These are phyloP conservation scores for Penicillium arizonense DNA, from an alignment of 495 filamentous ascomycete genomes.

Conservation along the genomic window DNA sequence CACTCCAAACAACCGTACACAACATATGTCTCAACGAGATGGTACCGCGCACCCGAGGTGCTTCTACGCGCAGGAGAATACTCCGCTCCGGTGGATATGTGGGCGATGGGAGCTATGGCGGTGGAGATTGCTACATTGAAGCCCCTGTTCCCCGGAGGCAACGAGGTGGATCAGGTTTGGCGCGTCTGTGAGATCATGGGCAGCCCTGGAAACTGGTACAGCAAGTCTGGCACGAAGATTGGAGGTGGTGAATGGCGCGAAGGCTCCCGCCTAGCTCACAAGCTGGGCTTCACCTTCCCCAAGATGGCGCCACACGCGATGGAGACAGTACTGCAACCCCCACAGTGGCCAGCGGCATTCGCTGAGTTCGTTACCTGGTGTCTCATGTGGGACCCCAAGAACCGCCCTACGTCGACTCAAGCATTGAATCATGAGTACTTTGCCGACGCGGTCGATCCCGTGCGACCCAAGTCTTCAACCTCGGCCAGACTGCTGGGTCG, in stretches of 20 bases:
- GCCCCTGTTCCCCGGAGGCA: constrained; percentile 94
- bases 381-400: constrained; percentile 98
- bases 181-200: constrained; percentile 99
- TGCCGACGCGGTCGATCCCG: constrained; percentile 87
- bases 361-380: constrained; percentile 97
- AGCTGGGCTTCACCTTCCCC: constrained; percentile 97
- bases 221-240: constrained; percentile 78
- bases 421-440: constrained; percentile 95
- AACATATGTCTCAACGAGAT: constrained; percentile 96
- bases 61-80: constrained; percentile 94
- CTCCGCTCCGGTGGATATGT: constrained; percentile 97
- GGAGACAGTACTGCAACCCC: constrained; percentile 86
- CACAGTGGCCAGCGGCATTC: constrained; percentile 88
- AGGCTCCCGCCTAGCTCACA: constrained; percentile 85
- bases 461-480: constrained; percentile 87
- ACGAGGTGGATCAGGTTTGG: constrained; percentile 99
- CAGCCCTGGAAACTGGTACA: constrained; percentile 97
- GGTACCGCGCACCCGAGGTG: constrained; percentile 98
- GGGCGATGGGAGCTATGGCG: constrained; percentile 98
- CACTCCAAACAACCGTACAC: constrained; percentile 96
- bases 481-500: constrained; percentile 73
- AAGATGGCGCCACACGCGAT: constrained; percentile 99
- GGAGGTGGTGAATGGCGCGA: constrained; percentile 99
- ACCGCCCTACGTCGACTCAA: constrained; percentile 89
- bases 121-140: constrained; percentile 98